Evolutionary conservation across 1,284 basidiomycete genomes (phyloP).

Genomic region (Boletus mariae): DNA sequence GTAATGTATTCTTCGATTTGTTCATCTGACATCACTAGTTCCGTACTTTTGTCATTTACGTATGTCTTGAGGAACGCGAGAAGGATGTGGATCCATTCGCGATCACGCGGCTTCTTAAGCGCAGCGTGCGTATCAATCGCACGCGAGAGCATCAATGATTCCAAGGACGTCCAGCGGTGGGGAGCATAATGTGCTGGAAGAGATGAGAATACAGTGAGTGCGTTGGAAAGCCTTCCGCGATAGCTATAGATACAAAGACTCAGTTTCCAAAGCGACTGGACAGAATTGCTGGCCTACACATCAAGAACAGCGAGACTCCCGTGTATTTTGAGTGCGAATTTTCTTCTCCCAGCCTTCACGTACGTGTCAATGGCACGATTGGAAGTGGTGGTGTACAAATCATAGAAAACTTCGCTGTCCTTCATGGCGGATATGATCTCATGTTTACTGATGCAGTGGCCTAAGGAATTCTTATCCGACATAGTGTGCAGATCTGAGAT

Average conservation of each 20-base stretch:
- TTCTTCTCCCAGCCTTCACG: constrained; percentile 72
- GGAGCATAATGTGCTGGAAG: constrained; percentile 81
- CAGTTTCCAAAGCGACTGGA: constrained; percentile 9
- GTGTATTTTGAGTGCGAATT: constrained; percentile 82
- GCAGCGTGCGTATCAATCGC: constrained; percentile 62
- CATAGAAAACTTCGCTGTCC: constrained; percentile 63
- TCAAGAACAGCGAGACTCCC: constrained; percentile 84
- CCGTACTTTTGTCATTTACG: constrained; percentile 50
- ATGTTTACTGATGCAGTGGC: constrained; percentile 51
- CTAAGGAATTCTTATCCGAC: constrained; percentile 27
- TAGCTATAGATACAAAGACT: constrained; percentile 44
- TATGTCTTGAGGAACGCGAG: constrained; percentile 68
- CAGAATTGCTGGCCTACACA: constrained; percentile 49
- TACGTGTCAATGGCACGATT: constrained; percentile 83
- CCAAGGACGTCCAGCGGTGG: constrained; percentile 72
- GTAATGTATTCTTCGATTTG: constrained; percentile 52
- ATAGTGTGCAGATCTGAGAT: constrained; percentile 14
- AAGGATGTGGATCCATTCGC: constrained; percentile 72
- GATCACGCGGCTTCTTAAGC: constrained; percentile 53
- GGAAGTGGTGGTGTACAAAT: constrained; percentile 69
- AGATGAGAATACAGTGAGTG: constrained; percentile 68
- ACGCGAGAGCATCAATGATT: constrained; percentile 69
- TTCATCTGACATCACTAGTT: constrained; percentile 49
- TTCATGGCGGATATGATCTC: constrained; percentile 64
- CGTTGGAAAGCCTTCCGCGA: constrained; percentile 57